These are phyloP conservation scores for Coriolopsis trogii DNA, from an alignment of 1,284 basidiomycete species.

Conservation along the genomic window DNA sequence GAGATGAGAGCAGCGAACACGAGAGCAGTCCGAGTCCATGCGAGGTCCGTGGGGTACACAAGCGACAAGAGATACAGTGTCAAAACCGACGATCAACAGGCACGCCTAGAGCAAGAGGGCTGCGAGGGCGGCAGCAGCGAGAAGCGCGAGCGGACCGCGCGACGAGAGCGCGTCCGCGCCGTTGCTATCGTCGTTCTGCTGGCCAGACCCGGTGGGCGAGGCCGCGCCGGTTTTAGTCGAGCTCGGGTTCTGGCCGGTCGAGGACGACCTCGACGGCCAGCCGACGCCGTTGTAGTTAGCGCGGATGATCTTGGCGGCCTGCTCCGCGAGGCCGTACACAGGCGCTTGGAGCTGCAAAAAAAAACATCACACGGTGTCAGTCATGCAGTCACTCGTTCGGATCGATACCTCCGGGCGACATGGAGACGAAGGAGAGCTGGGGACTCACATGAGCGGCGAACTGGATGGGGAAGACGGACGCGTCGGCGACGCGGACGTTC, in stretches of 20 bases:
- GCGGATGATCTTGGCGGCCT: conserved; percentile 64
- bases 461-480: conserved; percentile 54
- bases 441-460: conserved; percentile 47
- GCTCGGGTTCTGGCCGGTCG: conserved; percentile 1
- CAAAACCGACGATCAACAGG: not conserved
- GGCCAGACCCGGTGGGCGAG: not conserved
- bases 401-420: conserved; percentile 6
- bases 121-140: conserved; percentile 4
- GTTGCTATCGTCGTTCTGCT: conserved; percentile 5
- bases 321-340: conserved; percentile 74
- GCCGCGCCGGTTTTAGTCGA: not conserved
- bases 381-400: too few species aligned
- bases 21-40: too few species aligned
- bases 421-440: conserved; percentile 31
- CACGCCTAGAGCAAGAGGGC: conserved; percentile 8
- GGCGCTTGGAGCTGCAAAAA: conserved; percentile 50
- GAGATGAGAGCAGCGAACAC: not conserved
- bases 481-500: conserved; percentile 29
- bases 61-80: not conserved
- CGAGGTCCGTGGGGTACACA: not conserved
- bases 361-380: too few species aligned
- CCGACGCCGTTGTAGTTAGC: conserved; percentile 41
- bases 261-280: conserved; percentile 24
- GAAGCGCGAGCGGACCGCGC: conserved; percentile 7
- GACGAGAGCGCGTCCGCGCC: conserved; percentile 1